A percentile compares a stretch with the other conserved stretches of the same genome.
Conservation (phyloP, 768 basidiomycete species). For the Lentinula aciculospora region DNA sequence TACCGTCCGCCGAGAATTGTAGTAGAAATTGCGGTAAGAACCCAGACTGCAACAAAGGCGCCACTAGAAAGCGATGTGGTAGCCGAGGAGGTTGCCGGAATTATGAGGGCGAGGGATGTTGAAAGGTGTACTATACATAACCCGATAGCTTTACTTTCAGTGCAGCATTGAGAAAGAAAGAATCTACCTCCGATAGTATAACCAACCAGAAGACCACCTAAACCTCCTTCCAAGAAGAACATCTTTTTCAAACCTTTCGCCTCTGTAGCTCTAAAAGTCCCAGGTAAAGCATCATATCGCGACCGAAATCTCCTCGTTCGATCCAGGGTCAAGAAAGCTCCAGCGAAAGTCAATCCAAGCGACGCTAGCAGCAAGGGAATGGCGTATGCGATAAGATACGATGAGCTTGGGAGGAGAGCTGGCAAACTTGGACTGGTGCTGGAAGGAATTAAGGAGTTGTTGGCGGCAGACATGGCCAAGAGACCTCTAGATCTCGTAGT, state of each 20-base stretch:
- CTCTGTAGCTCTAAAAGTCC: constrained; percentile 29
- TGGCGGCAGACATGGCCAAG: too few relatives aligned
- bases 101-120: constrained; percentile 54
- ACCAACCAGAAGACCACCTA: constrained; percentile 56
- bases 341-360: constrained; percentile 53
- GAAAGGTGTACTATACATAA: constrained; percentile 47
- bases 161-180: too few relatives aligned
- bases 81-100: constrained; percentile 44
- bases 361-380: constrained; percentile 59
- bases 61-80: constrained; percentile 41
- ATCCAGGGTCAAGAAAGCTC: constrained; percentile 68
- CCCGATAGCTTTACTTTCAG: too few relatives aligned
- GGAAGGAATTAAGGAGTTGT: too few relatives aligned
- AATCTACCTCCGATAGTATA: constrained; percentile 55
- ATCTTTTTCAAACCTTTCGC: constrained; percentile 25
- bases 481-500: too few relatives aligned
- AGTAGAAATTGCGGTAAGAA: constrained; percentile 43
- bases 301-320: constrained; percentile 57
- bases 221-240: constrained; percentile 48
- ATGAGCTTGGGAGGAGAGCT: constrained; percentile 38
- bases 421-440: too few relatives aligned
- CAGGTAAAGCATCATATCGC: constrained; percentile 23
- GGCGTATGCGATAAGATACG: constrained; percentile 50
- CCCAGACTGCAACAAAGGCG: constrained; percentile 56
- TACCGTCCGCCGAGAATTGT: constrained; percentile 51